phyloP scores from a whole-genome alignment of 768 basidiomycete genomes.

The Mycena filopes region DNA sequence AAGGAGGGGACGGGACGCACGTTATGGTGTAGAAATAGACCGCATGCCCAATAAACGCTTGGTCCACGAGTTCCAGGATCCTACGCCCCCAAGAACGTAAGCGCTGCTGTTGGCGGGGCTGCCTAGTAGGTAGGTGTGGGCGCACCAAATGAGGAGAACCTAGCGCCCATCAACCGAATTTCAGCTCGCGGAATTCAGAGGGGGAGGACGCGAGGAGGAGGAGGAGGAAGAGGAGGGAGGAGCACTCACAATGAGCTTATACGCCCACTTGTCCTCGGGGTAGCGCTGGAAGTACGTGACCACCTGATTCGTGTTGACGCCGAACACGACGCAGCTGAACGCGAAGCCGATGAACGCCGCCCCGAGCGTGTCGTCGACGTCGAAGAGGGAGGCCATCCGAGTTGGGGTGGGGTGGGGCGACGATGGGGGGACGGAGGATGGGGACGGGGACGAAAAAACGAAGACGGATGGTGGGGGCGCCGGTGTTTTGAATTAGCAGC shows the following conservation, averaged over 20 bases:
- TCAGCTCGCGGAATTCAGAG: too few species aligned
- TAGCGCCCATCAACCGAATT: too few species aligned
- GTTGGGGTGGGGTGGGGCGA: background rate
- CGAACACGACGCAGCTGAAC: slow-evolving; percentile 52
- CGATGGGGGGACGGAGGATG: background rate
- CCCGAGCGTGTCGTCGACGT: slow-evolving; percentile 51
- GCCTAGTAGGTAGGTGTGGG: background rate
- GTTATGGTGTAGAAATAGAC: slow-evolving; percentile 66
- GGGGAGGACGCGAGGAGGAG: background rate
- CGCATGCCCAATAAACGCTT: slow-evolving; percentile 61
- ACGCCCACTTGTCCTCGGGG: slow-evolving; percentile 43
- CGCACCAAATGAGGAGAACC: slow-evolving; percentile 46
- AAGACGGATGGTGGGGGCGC: too few species aligned
- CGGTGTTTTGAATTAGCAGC: too few species aligned
- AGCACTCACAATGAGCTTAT: slow-evolving; percentile 33
- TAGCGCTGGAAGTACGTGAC: slow-evolving; percentile 52
- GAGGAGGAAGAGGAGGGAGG: background rate
- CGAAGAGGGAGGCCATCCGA: background rate
- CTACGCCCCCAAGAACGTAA: slow-evolving; percentile 38
- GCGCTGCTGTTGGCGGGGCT: too few species aligned
- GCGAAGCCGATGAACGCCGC: slow-evolving; percentile 53
- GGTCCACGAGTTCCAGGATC: slow-evolving; percentile 58
- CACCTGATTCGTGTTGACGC: slow-evolving; percentile 50
- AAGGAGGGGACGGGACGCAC: slow-evolving; percentile 46
- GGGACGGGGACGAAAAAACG: background rate